Evolutionary conservation across 108 stramenopile species (phyloP).

Genomic region (Epithemia pelagica): DNA sequence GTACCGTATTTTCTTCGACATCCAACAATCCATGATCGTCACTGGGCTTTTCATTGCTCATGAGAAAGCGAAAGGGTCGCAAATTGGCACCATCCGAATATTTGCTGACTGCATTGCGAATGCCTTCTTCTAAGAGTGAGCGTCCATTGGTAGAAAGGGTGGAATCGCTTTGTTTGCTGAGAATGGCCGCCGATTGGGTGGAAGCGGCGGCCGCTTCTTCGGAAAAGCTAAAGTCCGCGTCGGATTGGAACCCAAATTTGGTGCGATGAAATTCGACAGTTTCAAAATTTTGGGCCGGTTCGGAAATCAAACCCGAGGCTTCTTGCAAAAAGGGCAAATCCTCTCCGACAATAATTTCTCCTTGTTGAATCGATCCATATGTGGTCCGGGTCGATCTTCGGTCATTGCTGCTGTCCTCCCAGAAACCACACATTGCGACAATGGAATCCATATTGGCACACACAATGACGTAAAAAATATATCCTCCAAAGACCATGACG

Average conservation of each 20-base stretch:
- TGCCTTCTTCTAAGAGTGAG: neutral
- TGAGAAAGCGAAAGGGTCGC: conserved; percentile 2
- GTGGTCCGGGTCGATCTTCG: neutral
- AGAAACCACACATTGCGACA: conserved; percentile 19
- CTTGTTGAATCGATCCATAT: neutral
- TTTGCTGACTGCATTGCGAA: neutral
- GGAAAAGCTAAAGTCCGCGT: neutral
- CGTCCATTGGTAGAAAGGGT: neutral
- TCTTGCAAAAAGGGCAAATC: conserved; percentile 7
- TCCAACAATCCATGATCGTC: conserved; percentile 25
- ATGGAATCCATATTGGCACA: conserved; percentile 52
- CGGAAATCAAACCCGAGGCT: conserved; percentile 6
- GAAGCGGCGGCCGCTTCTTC: neutral
- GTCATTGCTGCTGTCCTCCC: too few relatives aligned
- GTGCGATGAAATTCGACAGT: neutral
- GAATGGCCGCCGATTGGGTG: neutral
- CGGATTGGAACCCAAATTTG: neutral
- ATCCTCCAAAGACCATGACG: conserved; percentile 53
- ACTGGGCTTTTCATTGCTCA: conserved; percentile 23
- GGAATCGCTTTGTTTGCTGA: neutral
- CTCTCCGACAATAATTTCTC: neutral
- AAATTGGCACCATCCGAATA: conserved; percentile 18
- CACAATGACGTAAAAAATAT: conserved; percentile 60
- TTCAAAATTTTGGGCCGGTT: conserved; percentile 9
- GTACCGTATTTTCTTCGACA: conserved; percentile 27